Percentiles rank a stretch among this genome's conserved stretches.
Evolutionary conservation across 2,329 filamentous ascomycete genomes (phyloP).

Genomic region (Penicillium concentricum): DNA sequence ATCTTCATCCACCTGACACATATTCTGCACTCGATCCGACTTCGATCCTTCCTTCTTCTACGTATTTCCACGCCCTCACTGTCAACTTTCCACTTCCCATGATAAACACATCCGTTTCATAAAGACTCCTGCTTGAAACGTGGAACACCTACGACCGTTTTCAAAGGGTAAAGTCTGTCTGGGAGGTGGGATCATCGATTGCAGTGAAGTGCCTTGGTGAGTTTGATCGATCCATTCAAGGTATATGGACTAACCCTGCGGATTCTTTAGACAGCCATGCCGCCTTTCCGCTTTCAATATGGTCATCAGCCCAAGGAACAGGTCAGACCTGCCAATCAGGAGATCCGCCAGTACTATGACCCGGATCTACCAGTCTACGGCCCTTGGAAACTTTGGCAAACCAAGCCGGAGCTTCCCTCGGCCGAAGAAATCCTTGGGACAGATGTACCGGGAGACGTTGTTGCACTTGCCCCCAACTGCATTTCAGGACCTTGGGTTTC

Average conservation of each 20-base stretch:
- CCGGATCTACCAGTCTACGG: neutral
- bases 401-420: conserved; percentile 42
- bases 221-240: neutral
- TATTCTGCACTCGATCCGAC: neutral
- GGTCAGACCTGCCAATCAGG: neutral
- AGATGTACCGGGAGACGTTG: conserved; percentile 19
- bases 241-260: neutral
- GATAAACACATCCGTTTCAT: neutral
- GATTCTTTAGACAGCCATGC: neutral
- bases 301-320: neutral
- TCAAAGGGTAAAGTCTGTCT: neutral
- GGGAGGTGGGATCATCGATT: neutral
- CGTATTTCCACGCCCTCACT: neutral
- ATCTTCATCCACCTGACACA: no score
- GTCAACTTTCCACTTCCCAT: no score
- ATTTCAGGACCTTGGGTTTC: conserved; percentile 58
- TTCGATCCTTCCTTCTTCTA: neutral
- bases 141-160: neutral
- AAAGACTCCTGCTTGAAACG: no score
- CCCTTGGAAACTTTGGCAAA: neutral
- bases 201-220: neutral
- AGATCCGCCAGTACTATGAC: neutral
- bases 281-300: neutral
- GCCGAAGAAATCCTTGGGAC: conserved; percentile 39
- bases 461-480: conserved; percentile 49